Conservation (phyloP, 129 eudicot species). For the Flaveria bidentis region DNA sequence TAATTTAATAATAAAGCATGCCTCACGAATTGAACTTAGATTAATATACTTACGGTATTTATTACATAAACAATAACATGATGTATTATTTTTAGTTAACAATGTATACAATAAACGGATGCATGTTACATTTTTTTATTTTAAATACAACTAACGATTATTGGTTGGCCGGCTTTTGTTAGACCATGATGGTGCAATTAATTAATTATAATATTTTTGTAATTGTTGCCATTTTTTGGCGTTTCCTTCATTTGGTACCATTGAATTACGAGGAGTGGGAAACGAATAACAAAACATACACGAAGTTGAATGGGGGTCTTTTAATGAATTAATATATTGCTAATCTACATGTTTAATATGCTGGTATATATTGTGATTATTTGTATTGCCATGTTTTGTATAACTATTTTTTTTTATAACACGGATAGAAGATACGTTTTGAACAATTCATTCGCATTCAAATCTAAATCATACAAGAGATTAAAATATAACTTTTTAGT, state of each 20-base stretch:
- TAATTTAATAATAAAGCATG: neutral
- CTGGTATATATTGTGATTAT: too few relatives aligned
- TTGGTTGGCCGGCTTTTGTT: constrained; percentile 27
- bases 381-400: too few relatives aligned
- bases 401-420: too few relatives aligned
- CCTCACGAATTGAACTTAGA: neutral
- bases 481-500: neutral
- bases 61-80: neutral
- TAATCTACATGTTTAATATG: neutral
- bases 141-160: neutral
- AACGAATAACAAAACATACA: constrained; percentile 4
- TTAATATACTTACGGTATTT: neutral
- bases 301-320: neutral
- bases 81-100: neutral
- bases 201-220: constrained; percentile 20
- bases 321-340: neutral
- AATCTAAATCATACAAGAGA: too few relatives aligned
- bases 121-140: constrained; percentile 24
- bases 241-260: constrained; percentile 17
- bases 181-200: constrained; percentile 25
- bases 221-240: constrained; percentile 31
- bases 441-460: too few relatives aligned
- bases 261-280: neutral
- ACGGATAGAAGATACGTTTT: too few relatives aligned
- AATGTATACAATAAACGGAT: neutral